phyloP scores from a whole-genome alignment of 495 filamentous ascomycete species.

The Parmelia sp. region DNA sequence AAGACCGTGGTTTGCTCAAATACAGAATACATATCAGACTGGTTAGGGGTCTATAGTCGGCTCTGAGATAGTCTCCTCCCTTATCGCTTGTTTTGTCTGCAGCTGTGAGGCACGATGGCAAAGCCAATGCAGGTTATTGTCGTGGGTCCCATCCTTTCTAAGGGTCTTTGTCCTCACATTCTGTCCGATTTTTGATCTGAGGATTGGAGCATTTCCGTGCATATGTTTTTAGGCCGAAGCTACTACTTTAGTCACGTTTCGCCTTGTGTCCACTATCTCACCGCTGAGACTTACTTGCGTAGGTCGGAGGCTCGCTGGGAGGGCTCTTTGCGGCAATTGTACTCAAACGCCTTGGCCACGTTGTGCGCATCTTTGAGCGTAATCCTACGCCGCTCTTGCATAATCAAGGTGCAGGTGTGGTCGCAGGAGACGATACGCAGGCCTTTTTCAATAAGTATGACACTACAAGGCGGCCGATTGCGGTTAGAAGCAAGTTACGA shows the following conservation, averaged over 20 bases:
- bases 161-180: background rate
- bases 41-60: background rate
- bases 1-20: background rate
- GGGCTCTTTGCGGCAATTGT: conserved; percentile 43
- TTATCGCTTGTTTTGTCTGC: background rate
- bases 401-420: conserved; percentile 53
- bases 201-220: background rate
- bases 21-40: background rate
- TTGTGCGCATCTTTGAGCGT: conserved; percentile 49
- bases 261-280: background rate
- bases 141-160: conserved; percentile 1
- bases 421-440: conserved; percentile 36
- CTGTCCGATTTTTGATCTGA: background rate
- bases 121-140: conserved; percentile 3
- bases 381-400: conserved; percentile 41
- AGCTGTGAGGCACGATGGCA: background rate
- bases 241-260: background rate
- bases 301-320: conserved; percentile 47
- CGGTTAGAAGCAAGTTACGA: conserved; percentile 33
- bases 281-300: background rate
- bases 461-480: conserved; percentile 29
- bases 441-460: conserved; percentile 35
- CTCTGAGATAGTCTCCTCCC: background rate
- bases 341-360: conserved; percentile 43
- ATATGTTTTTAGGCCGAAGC: background rate